Conservation (phyloP, 768 basidiomycete genomes). For the Strobilomyces dryophilus region DNA sequence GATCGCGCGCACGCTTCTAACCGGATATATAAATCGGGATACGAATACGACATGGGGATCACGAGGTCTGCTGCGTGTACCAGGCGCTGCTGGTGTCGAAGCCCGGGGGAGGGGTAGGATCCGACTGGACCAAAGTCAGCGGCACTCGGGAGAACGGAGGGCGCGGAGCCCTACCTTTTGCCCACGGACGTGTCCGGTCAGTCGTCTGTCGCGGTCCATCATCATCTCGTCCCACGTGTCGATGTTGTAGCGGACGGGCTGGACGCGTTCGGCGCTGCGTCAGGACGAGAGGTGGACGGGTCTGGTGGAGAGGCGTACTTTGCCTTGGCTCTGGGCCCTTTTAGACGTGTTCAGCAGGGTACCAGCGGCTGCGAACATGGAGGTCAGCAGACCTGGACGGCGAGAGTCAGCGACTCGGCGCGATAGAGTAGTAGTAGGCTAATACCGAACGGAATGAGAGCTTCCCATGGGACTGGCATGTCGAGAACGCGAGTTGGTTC, state of each 20-base stretch:
- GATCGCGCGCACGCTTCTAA: background rate
- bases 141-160: background rate
- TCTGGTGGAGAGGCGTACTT: constrained; percentile 45
- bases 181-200: constrained; percentile 85
- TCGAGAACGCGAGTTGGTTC: constrained; percentile 14
- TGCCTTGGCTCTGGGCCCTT: constrained; percentile 83
- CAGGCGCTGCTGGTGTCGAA: constrained; percentile 74
- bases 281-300: background rate
- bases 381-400: constrained; percentile 69
- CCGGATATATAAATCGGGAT: constrained; percentile 13
- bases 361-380: constrained; percentile 88
- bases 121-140: constrained; percentile 41
- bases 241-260: constrained; percentile 82
- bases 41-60: constrained; percentile 16
- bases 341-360: constrained; percentile 79
- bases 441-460: constrained; percentile 90
- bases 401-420: constrained; percentile 4
- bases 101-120: constrained; percentile 61
- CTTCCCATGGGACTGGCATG: constrained; percentile 98
- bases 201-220: constrained; percentile 85
- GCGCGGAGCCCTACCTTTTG: constrained; percentile 48
- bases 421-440: too few species aligned
- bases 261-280: background rate
- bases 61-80: constrained; percentile 56
- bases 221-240: constrained; percentile 95